Conservation (phyloP, 768 basidiomycete species). For the Pulveroboletus sp. region DNA sequence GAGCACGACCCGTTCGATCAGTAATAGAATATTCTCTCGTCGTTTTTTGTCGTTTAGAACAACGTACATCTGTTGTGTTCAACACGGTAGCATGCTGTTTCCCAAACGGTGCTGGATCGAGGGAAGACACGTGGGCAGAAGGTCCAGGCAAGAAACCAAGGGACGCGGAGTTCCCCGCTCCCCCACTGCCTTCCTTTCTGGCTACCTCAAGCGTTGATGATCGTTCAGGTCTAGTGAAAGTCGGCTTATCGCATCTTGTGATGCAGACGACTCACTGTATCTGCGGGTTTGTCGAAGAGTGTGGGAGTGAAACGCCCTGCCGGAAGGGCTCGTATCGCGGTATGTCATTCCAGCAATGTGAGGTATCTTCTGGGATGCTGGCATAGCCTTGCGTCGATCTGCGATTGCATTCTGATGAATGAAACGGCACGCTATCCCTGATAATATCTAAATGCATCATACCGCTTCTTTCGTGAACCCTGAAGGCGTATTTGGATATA, state of each 20-base stretch:
- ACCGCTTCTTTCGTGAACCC: conserved; percentile 16
- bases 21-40: neutral
- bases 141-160: neutral
- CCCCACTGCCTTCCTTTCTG: neutral
- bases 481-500: conserved; percentile 38
- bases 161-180: neutral
- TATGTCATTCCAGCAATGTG: neutral
- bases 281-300: neutral
- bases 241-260: neutral
- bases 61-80: neutral
- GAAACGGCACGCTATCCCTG: neutral
- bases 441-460: neutral
- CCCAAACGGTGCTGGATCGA: neutral
- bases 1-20: neutral
- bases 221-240: conserved; percentile 3
- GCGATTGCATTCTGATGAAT: conserved; percentile 1
- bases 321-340: neutral
- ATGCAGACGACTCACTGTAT: conserved; percentile 10
- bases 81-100: neutral
- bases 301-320: neutral
- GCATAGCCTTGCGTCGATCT: conserved; percentile 5
- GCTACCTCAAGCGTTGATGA: too few relatives aligned
- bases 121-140: conserved; percentile 15
- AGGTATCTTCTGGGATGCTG: neutral
- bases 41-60: conserved; percentile 8